Evolutionary conservation across 192 early-diverging fungal genomes (phyloP).

Genomic region (Jimgerdemannia flammicorona): DNA sequence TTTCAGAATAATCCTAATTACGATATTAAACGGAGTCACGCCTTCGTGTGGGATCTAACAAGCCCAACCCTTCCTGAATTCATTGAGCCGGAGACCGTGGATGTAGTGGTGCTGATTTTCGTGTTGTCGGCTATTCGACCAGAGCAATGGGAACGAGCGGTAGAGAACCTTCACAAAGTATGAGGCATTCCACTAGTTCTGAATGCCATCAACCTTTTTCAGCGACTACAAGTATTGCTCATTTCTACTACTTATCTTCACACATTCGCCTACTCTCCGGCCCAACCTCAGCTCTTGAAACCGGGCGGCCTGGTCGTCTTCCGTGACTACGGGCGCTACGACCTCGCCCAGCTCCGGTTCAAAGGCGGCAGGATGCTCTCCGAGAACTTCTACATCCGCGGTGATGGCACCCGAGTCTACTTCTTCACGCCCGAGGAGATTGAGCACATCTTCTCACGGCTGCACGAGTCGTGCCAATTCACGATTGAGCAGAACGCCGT

Average conservation of each 20-base stretch:
- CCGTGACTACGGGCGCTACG: conserved; percentile 97
- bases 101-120: conserved; percentile 93
- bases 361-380: conserved; percentile 87
- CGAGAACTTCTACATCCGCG: conserved; percentile 95
- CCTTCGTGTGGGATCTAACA: conserved; percentile 96
- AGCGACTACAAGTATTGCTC: neutral
- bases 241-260: neutral
- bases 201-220: neutral
- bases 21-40: conserved; percentile 63
- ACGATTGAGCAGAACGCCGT: conserved; percentile 85
- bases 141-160: conserved; percentile 75
- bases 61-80: conserved; percentile 57
- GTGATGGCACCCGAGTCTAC: conserved; percentile 93
- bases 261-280: neutral
- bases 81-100: conserved; percentile 79
- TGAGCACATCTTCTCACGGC: conserved; percentile 39
- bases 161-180: conserved; percentile 77
- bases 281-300: conserved; percentile 54
- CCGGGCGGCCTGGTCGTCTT: conserved; percentile 90
- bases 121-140: conserved; percentile 92
- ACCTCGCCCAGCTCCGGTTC: conserved; percentile 95
- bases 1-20: conserved; percentile 55
- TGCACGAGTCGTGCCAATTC: conserved; percentile 45
- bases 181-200: neutral
- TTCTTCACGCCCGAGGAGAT: conserved; percentile 75